Base-by-base conservation (phyloP, 768 basidiomycete species). In the Gelatoporia subvermispora region DNA sequence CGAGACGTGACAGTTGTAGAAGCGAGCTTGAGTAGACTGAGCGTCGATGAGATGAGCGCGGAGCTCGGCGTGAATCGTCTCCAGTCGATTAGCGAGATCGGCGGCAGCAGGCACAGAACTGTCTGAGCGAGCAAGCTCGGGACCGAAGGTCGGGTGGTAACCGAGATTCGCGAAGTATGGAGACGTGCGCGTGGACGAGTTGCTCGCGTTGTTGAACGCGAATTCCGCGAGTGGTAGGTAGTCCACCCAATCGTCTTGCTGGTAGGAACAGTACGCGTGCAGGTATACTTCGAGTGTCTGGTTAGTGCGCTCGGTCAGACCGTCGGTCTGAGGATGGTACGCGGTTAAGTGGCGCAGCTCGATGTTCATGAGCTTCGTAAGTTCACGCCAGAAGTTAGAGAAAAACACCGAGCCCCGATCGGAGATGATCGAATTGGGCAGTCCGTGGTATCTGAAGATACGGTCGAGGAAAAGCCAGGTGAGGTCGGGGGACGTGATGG, bases 241-340 rank as follows among this genome's bases (percentile, higher is more conserved):
- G 17, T 69, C 65, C 2, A 62, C 62, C 72, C 71, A 73, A 44
- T 74, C 58, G 45, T 73, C 68, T 46, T 75, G 74, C 20, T 70
- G 65, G 31, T 70, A 70, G 1, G 58, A 64, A 42, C 46, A 55
- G 42, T 66, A 72, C 17, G 60, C 51, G 16, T 61, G 61, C 8
- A 77, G 60, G 47, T 71, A 72, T 0, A 60, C 54, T 42, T 72
- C 68, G n/a, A 72, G 55, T 5, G 58, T 64, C 54, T 71, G 64
- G 43, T 72, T 73, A n/a, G 57, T 58, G n/a, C 63, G 50, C 56
- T 72, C 71, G 0, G 68, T 70, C 20, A 60, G 63, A 47, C 67
- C 62, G 47, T 75, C 68, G 2, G 69, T 66, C 51, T 76, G 64
- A 0, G 72, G 72, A 42, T 76, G 76, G 50, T 69, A 75, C 0